Percentiles rank a stretch among this genome's conserved stretches.
These are phyloP conservation scores for Lachnellula hyalina DNA, from an alignment of 2,329 filamentous ascomycete genomes.

Conservation along the genomic window DNA sequence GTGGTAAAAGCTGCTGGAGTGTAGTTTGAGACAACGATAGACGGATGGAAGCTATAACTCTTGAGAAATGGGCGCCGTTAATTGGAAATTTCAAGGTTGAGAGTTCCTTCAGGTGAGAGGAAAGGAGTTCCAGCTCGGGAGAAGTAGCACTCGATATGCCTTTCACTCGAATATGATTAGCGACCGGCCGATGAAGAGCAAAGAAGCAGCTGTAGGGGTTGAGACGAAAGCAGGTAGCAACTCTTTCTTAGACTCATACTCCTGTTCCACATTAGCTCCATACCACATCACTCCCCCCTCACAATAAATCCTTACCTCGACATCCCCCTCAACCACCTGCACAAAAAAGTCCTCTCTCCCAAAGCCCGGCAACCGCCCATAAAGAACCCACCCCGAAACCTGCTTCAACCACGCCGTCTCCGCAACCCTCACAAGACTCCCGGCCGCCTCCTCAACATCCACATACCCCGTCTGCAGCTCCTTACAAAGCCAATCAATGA, in stretches of 20 bases:
- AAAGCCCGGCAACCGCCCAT: slow-evolving; percentile 74
- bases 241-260: slow-evolving; percentile 52
- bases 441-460: slow-evolving; percentile 74
- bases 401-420: slow-evolving; percentile 92
- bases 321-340: slow-evolving; percentile 37
- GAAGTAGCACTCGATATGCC: slow-evolving; percentile 37
- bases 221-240: slow-evolving; percentile 78
- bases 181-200: slow-evolving; percentile 86
- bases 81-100: slow-evolving; percentile 68
- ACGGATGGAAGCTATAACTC: slow-evolving; percentile 70
- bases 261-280: slow-evolving; percentile 33
- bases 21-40: slow-evolving; percentile 78
- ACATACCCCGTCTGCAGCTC: slow-evolving; percentile 84
- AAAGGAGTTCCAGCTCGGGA: slow-evolving; percentile 54
- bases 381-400: slow-evolving; percentile 83
- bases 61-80: slow-evolving; percentile 63
- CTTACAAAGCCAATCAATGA: slow-evolving; percentile 71
- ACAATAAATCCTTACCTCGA: slow-evolving; percentile 27
- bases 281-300: neutral
- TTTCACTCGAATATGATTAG: slow-evolving; percentile 73
- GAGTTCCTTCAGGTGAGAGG: slow-evolving; percentile 64
- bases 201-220: slow-evolving; percentile 67
- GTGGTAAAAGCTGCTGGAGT: slow-evolving; percentile 74
- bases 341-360: slow-evolving; percentile 87
- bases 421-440: slow-evolving; percentile 67